Conservation (phyloP, 2,329 filamentous ascomycete genomes). For the Aspergillus fumigatus region DNA sequence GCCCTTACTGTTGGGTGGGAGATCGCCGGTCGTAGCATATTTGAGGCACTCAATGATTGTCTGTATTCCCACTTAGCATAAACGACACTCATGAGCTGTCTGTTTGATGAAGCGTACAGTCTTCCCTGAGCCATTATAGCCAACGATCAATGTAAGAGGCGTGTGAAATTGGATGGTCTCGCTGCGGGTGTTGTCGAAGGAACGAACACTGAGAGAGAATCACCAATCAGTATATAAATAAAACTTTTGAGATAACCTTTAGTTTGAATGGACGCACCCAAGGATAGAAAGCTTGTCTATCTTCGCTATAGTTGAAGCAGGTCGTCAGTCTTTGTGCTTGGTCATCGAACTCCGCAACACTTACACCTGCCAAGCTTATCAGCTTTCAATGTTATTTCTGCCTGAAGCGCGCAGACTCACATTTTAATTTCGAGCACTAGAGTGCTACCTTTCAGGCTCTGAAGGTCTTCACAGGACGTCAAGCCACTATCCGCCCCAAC, state of each 20-base stretch:
- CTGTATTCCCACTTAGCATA: conserved; percentile 27
- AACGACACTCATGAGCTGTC: not conserved
- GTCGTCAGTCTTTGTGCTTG: not conserved
- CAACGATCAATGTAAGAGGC: conserved; percentile 92
- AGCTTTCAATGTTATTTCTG: conserved; percentile 7
- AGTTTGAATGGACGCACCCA: conserved; percentile 48
- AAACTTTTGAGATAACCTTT: not conserved
- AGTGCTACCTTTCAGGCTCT: not conserved
- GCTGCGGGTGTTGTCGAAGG: conserved; percentile 70
- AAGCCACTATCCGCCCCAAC: not conserved
- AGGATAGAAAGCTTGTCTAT: conserved; percentile 86
- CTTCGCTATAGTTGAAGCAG: conserved; percentile 52
- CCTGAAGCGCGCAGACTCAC: conserved; percentile 1
- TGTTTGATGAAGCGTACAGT: conserved; percentile 52
- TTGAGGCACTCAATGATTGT: conserved; percentile 99
- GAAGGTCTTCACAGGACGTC: not conserved
- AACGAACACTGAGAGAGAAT: conserved; percentile 58
- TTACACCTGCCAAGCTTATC: conserved; percentile 27
- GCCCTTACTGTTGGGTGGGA: conserved; percentile 82
- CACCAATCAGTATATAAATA: conserved; percentile 2
- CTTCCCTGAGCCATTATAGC: conserved; percentile 95
- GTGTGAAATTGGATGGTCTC: conserved; percentile 85
- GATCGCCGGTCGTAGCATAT: conserved; percentile 91
- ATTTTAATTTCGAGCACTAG: not conserved
- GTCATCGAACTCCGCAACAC: conserved; percentile 11